Percentiles rank a stretch among this genome's conserved stretches.
phyloP scores from a whole-genome alignment of 345 rosid species.

The Camelina hispida region DNA sequence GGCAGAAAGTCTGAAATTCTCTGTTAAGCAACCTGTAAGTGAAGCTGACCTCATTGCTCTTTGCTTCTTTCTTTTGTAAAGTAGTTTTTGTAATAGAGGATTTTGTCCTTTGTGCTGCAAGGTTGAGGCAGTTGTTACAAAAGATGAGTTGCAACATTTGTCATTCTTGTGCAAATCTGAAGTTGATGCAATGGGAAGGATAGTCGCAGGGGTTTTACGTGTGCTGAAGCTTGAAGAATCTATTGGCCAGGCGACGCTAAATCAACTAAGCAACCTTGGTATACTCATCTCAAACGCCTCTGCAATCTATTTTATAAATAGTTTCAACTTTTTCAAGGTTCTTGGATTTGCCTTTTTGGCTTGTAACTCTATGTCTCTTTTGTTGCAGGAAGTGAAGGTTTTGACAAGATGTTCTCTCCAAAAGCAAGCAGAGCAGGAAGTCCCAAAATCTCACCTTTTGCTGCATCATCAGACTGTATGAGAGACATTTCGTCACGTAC shows the following conservation, averaged over 20 bases:
- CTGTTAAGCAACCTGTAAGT: slow-evolving; percentile 90
- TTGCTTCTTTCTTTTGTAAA: slow-evolving; percentile 15
- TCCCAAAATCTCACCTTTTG: slow-evolving; percentile 48
- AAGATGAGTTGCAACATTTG: slow-evolving; percentile 89
- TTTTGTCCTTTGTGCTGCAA: slow-evolving; percentile 40
- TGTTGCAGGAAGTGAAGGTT: slow-evolving; percentile 80
- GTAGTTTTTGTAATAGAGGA: neutral
- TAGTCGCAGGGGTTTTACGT: slow-evolving; percentile 83
- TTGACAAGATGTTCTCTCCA: slow-evolving; percentile 76
- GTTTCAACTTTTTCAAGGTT: neutral
- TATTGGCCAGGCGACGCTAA: slow-evolving; percentile 74
- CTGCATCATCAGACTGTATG: slow-evolving; percentile 42
- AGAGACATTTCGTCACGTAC: slow-evolving; percentile 38
- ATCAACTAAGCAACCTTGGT: slow-evolving; percentile 97
- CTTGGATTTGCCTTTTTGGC: slow-evolving; percentile 1
- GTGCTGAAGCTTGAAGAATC: slow-evolving; percentile 84
- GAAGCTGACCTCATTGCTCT: slow-evolving; percentile 33
- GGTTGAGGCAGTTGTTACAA: slow-evolving; percentile 90
- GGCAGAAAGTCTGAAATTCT: slow-evolving; percentile 84
- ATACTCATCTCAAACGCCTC: slow-evolving; percentile 33
- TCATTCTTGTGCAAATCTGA: slow-evolving; percentile 81
- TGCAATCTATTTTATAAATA: neutral
- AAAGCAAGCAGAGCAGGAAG: slow-evolving; percentile 53
- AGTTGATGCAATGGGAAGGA: slow-evolving; percentile 90
- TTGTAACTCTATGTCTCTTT: neutral